Evolutionary conservation across 306 rosid species (phyloP), one percentile per base, ranked within the genome.

Genomic region (Pyrus betulifolia): DNA sequence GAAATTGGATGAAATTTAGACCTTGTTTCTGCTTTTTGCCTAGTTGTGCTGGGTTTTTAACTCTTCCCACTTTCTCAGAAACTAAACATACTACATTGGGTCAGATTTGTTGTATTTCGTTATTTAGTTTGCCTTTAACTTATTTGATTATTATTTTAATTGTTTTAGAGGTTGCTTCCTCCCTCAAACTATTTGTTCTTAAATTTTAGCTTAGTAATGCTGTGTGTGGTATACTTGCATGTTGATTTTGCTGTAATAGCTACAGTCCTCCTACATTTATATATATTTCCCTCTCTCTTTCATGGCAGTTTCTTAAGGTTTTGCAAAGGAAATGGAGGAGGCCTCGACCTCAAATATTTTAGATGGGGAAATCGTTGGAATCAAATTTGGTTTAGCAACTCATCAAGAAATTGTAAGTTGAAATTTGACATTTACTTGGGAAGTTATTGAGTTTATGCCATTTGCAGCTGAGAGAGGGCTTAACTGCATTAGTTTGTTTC

Each of bases 391-490:
- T 62, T 78, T 93, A 85, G 98, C 98, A 69, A 89, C 87, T 25
- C 87, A 75, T 62, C 82, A 83, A 8, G 98, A 93, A 85, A 91
- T 93, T 61, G 98, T 93, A 82, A 89, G 98, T 77, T 59, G 64
- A 66, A 67, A 70, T 77, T 76, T 74, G 11, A n/a, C 45, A 31
- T 73, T 38, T 70, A 69, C 30, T 69, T 66, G 54, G 31, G 1
- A 67, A 38, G 30, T 72, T 17, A 4, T 51, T 42, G 63, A 14
- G 35, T 69, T n/a, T 70, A 11, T 58, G 31, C 49, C 61, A 28
- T 59, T 25, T 27, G 46, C 58, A 75, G 71, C 71, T 51, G 60
- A 22, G 82, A 55, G 71, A 35, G 40, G 58, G 74, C 65, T 66
- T 38, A 75, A 75, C 74, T 70, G 40, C 62, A 15, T 57, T 70